Evolutionary conservation across 495 filamentous ascomycete species (phyloP), one percentile per base, ranked within the genome.

Genomic region (Penicillium manginii): DNA sequence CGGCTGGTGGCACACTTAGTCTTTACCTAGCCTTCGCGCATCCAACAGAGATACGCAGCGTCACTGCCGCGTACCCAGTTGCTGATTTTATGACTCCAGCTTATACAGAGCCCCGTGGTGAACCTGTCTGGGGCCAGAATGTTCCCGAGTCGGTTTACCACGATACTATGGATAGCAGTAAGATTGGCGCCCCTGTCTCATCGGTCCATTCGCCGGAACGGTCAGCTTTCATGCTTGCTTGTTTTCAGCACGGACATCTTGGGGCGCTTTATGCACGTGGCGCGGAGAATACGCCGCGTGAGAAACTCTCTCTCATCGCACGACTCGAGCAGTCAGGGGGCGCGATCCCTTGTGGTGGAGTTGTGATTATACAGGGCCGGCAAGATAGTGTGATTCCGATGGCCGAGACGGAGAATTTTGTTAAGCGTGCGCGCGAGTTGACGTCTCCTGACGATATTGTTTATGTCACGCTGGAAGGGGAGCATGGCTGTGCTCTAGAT

Each of bases 61-160:
- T n/a, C 5, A 9, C 8, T 18, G 40, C 40, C 17, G 40, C 40
- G 6, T 43, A 43, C 40, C 40, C 40, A 19, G 14, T n/a, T 9
- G 10, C 17, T 4, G 17, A 43, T 19, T 19, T 43, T 12, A 19
- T n/a, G 15, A 17, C 40, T 17, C 4, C 15, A 5, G 40, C 40
- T 4, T 43, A 43, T 18, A 43, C 40, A 43, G 4, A 43, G 40
- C 40, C 40, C 19, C 40, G 40, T 2, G 17, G 8, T 7, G 40
- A n/a, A 21, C 40, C 40, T 43, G 40, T 43, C 15, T 43, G 40
- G 40, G 40, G 40, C 17, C 40, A 43, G n/a, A 43, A 43, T 43
- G 40, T 18, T 9, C n/a, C 40, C 14, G 40, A 43, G 40, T 43
- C 40, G 19, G 17, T 2, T 9, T 43, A n/a, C 14, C 40, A 43